Percentiles rank a stretch among this genome's conserved stretches.
These are phyloP conservation scores for Pseudocohnilembus persalinus DNA, from an alignment of 169 alveolate genomes.

Conservation along the genomic window DNA sequence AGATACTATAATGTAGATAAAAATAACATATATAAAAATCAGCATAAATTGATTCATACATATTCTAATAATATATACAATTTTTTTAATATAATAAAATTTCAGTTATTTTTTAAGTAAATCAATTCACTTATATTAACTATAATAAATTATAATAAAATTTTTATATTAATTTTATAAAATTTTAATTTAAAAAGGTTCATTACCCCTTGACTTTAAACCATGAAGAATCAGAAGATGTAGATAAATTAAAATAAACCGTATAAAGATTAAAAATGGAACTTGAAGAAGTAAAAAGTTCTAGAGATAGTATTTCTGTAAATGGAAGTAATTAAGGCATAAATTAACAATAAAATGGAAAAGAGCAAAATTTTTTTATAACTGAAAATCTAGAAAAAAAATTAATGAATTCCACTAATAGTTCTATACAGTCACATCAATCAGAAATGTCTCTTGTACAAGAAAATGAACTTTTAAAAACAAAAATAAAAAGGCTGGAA, in stretches of 20 bases:
- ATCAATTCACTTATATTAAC: too few species aligned
- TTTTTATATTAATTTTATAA: too few species aligned
- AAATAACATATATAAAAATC: too few species aligned
- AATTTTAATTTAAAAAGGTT: constrained; percentile 30
- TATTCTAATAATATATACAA: not conserved
- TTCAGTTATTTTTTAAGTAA: not conserved
- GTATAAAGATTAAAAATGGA: constrained; percentile 19
- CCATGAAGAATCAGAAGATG: constrained; percentile 40
- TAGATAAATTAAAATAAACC: not conserved
- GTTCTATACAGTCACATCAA: not conserved
- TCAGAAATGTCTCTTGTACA: constrained; percentile 7
- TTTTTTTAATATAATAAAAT: too few species aligned
- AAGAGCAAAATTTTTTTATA: constrained; percentile 1
- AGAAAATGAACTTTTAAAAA: constrained; percentile 40
- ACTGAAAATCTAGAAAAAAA: constrained; percentile 15
- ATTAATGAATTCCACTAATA: constrained; percentile 2
- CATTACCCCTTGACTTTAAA: constrained; percentile 74
- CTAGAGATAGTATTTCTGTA: constrained; percentile 11
- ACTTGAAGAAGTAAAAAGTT: constrained; percentile 11
- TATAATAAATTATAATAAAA: too few species aligned
- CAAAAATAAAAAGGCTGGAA: constrained; percentile 32
- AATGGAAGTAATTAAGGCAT: not conserved
- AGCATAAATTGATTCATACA: not conserved
- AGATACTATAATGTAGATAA: too few species aligned
- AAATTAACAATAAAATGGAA: too few species aligned